Conservation (phyloP, 176 grass and related monocot species). For the Guadua angustifolia region DNA sequence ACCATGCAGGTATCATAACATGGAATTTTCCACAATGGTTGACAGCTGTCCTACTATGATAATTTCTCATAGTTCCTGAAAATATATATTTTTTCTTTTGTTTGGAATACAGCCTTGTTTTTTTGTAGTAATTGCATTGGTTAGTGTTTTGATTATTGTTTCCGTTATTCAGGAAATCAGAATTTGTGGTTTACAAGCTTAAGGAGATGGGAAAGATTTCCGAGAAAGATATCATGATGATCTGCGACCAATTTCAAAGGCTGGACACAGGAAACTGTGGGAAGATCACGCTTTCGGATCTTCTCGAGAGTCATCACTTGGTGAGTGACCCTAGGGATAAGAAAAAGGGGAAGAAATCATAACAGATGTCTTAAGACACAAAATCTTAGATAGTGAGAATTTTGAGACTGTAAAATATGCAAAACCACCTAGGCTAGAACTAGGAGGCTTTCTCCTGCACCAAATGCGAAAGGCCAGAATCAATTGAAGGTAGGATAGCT, state of each 20-base stretch:
- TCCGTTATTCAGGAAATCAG: constrained; percentile 74
- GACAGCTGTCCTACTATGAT: not conserved
- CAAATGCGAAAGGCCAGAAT: not conserved
- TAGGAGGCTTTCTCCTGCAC: constrained; percentile 33
- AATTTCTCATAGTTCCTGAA: not conserved
- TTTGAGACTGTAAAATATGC: constrained; percentile 8
- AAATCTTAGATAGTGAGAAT: constrained; percentile 18
- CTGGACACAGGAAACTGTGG: constrained; percentile 77
- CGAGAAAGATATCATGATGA: constrained; percentile 77
- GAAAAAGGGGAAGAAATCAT: constrained; percentile 59
- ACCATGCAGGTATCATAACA: not conserved
- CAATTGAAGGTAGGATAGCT: constrained; percentile 11
- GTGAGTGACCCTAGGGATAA: constrained; percentile 27
- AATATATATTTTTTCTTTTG: not conserved
- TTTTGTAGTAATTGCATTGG: not conserved
- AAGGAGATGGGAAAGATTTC: constrained; percentile 93
- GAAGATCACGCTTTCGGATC: constrained; percentile 89
- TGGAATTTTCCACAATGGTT: not conserved
- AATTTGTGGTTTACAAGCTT: constrained; percentile 90
- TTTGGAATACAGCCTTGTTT: not conserved
- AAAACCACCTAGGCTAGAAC: not conserved
- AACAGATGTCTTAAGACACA: not conserved
- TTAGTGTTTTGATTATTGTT: constrained; percentile 29
- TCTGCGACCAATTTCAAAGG: constrained; percentile 82
- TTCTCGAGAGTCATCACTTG: constrained; percentile 73